phyloP scores from a whole-genome alignment of 129 eudicot genomes.

The carrot (Daucus carota) region DNA sequence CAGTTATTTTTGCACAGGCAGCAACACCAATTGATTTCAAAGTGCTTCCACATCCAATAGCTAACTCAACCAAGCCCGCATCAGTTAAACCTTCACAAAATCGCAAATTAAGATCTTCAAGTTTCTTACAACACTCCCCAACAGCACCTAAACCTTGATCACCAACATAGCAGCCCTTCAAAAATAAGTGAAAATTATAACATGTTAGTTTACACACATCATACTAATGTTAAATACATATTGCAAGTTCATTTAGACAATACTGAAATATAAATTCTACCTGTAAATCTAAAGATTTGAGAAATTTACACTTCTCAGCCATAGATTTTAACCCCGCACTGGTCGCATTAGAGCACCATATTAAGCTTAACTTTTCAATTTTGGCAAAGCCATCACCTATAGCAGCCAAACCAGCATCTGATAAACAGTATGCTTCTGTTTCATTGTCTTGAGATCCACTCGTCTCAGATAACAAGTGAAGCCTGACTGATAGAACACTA shows the following conservation, averaged over 20 bases:
- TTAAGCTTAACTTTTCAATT: slow-evolving; percentile 77
- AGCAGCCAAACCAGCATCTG: slow-evolving; percentile 76
- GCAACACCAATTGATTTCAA: slow-evolving; percentile 87
- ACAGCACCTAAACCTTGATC: slow-evolving; percentile 84
- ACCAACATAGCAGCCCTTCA: slow-evolving; percentile 81
- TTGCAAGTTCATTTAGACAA: background rate
- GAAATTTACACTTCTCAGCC: slow-evolving; percentile 67
- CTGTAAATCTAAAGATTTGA: slow-evolving; percentile 82
- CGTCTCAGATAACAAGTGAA: slow-evolving; percentile 35
- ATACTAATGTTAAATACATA: background rate
- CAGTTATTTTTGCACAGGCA: slow-evolving; percentile 85
- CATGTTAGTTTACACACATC: background rate
- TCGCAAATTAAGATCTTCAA: slow-evolving; percentile 71
- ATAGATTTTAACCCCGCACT: slow-evolving; percentile 67
- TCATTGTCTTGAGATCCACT: slow-evolving; percentile 40
- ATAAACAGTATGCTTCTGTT: slow-evolving; percentile 54
- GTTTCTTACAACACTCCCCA: slow-evolving; percentile 63
- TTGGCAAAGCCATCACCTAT: slow-evolving; percentile 63
- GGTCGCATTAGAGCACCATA: slow-evolving; percentile 89
- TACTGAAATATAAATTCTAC: slow-evolving; percentile 21
- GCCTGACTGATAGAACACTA: slow-evolving; percentile 39
- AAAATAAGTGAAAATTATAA: slow-evolving; percentile 9
- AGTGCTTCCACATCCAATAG: slow-evolving; percentile 59
- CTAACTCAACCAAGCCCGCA: slow-evolving; percentile 61
- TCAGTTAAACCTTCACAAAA: slow-evolving; percentile 91